A percentile compares a stretch with the other conserved stretches of the same genome.
phyloP scores from a whole-genome alignment of 2,329 filamentous ascomycete species.

The Immersiporthe knoxdaviesiana region DNA sequence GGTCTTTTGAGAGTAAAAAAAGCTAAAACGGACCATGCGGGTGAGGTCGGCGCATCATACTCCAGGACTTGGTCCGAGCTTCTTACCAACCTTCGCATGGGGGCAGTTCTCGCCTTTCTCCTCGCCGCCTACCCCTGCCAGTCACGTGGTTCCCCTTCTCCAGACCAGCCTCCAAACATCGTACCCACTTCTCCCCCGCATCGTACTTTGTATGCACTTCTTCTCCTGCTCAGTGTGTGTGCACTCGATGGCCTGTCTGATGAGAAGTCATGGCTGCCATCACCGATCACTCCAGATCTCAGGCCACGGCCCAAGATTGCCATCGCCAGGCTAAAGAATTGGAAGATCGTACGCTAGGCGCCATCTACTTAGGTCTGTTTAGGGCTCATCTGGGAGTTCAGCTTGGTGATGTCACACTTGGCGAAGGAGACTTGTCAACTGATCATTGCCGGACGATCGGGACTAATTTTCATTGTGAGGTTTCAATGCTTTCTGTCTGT shows the following conservation, averaged over 20 bases:
- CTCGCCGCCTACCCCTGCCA: not conserved
- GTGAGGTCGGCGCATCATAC: constrained; percentile 24
- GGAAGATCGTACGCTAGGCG: not conserved
- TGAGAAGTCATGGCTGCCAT: not conserved
- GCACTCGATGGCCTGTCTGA: not conserved
- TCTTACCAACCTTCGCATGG: constrained; percentile 4
- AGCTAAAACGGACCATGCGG: constrained; percentile 26
- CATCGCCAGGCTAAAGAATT: not conserved
- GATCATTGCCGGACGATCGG: not conserved
- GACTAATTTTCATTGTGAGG: not conserved
- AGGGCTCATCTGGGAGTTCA: not conserved
- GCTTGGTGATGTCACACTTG: not conserved
- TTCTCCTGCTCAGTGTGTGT: no score
- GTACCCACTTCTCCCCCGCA: constrained; percentile 9
- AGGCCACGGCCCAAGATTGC: not conserved
- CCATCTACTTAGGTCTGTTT: not conserved
- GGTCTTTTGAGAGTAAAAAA: constrained; percentile 44
- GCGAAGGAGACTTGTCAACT: not conserved
- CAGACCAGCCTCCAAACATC: constrained; percentile 7
- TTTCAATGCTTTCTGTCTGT: not conserved
- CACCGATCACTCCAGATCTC: not conserved
- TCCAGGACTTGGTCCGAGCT: constrained; percentile 15
- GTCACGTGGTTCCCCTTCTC: constrained; percentile 33
- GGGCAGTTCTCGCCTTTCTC: not conserved
- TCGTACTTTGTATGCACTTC: no score